Evolutionary conservation across 2,329 filamentous ascomycete species (phyloP), one percentile per base, ranked within the genome.

Genomic region (Septoria linicola): DNA sequence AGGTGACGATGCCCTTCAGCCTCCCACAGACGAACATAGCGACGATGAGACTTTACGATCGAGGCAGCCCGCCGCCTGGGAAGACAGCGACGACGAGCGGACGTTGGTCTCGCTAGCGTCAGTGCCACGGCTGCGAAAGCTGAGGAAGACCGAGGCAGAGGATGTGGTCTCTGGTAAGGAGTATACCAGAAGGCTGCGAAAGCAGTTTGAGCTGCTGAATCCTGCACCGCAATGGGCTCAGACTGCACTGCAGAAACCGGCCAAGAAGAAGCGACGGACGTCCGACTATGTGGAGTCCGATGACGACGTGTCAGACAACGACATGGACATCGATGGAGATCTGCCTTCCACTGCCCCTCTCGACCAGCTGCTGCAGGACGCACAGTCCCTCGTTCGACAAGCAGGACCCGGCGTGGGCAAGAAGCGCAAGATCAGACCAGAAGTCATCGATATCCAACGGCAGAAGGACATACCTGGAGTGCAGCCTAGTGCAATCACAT

Each of bases 81-180:
- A 91, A 61, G 93, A 99, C 68, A 97, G 91, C 70, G 93, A 99
- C 63, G 93, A 99, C 66, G 93, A 97, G 66, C 81, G 88, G 47
- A 75, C 96, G 56, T 81, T 83, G 5, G 80, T 99, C 41, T 97
- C 92, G 11, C 78, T 99, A 32, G 87, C 89, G 3, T 80, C 82
- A 20, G 83, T 85, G 37, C 81, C 83, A 41, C 81, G 88, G 58
- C 70, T 96, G 66, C 82, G 91, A 59, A 97, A 97, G 71, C 76
- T 99, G 56, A 81, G 93, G 55, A 76, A 84, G 43, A 85, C 83
- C 2, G 89, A 92, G 65, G 81, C 80, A 1, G 93, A 99, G 64
- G 93, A 99, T 68, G 68, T 95, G 8, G 82, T 99, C 57, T 89
- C 76, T 60, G 93, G 93, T 41, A 84, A 82, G 55, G 92, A 96